A percentile compares a stretch with the other conserved stretches of the same genome.
Evolutionary conservation across 306 rosid species (phyloP).

Genomic region (Malus orientalis): DNA sequence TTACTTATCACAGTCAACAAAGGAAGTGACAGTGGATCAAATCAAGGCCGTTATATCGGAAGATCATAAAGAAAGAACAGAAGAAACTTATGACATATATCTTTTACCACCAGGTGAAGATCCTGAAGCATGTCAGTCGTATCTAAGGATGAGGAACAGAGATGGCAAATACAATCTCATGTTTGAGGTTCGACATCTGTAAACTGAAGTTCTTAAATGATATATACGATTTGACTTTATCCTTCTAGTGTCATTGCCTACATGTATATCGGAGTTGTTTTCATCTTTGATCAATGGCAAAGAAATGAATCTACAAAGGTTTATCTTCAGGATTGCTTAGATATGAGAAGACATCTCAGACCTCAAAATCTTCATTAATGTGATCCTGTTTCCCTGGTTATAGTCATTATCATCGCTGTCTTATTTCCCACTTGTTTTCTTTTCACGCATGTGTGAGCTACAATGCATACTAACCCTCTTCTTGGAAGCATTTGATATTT

Average conservation of each 20-base stretch:
- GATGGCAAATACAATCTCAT: constrained; percentile 98
- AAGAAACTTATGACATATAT: constrained; percentile 97
- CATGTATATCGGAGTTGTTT: neutral
- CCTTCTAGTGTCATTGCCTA: neutral
- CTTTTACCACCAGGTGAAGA: constrained; percentile 99
- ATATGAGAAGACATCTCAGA: neutral
- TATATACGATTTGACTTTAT: neutral
- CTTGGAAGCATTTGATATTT: neutral
- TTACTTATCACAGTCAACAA: constrained; percentile 56
- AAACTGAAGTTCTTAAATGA: constrained; percentile 6
- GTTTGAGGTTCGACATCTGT: constrained; percentile 74
- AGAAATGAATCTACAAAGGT: neutral
- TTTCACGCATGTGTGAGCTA: neutral
- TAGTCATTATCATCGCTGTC: neutral
- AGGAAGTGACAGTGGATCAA: constrained; percentile 65
- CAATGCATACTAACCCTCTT: neutral
- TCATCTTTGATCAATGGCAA: neutral
- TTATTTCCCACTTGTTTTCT: neutral
- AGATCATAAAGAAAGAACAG: constrained; percentile 63
- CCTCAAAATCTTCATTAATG: neutral
- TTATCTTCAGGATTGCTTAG: neutral
- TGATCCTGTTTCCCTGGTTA: neutral
- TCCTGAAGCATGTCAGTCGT: constrained; percentile 98
- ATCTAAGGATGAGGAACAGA: constrained; percentile 97
- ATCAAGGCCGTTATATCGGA: constrained; percentile 67